Evolutionary conservation across 192 early-diverging fungal genomes (phyloP), one percentile per base, ranked within the genome.

Genomic region (Dissophora ornata): DNA sequence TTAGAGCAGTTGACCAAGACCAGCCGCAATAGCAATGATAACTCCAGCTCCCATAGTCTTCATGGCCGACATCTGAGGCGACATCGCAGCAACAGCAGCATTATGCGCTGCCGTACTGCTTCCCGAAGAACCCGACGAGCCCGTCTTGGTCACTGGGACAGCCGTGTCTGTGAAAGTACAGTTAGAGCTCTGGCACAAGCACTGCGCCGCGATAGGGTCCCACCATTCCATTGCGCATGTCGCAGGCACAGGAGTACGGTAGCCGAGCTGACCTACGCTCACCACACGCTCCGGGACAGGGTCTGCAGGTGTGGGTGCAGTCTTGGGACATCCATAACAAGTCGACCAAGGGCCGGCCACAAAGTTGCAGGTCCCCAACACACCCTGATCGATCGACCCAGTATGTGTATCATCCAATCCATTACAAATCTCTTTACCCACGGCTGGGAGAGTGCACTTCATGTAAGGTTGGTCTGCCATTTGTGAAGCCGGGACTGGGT

Each of bases 361-460:
- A 57, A 85, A 87, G 52, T 84, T 85, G 62, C 87, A 89, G 8
- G 45, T 53, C 32, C 87, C 66, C 19, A 81, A 42, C 11, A 83
- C 44, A 21, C 49, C 55, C 10, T 62, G 67, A 38, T 84, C 79
- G 25, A 80, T 60, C 12, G 68, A 21, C 11, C 73, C 73, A 30
- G 55, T 22, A 45, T 64, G 61, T 32, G 70, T 67, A 22, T 82
- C 78, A 49, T 88, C 84, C 34, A 90, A 67, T 59, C 91, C 91
- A 63, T 93, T 92, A 65, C 91, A 93, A 54, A 93, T 92, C 65
- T 84, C 85, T 25, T 85, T 86, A 26, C 83, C 83, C 30, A 83
- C 82, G 2, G 85, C 83, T 13, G 89, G 87, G 29, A 70, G 53
- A 12, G 57, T 41, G 67, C 90, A 91, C 55, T 82, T 71, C 87